Base-by-base conservation (phyloP, 148 eudicot species). In the Vaccinium macrocarpon region DNA sequence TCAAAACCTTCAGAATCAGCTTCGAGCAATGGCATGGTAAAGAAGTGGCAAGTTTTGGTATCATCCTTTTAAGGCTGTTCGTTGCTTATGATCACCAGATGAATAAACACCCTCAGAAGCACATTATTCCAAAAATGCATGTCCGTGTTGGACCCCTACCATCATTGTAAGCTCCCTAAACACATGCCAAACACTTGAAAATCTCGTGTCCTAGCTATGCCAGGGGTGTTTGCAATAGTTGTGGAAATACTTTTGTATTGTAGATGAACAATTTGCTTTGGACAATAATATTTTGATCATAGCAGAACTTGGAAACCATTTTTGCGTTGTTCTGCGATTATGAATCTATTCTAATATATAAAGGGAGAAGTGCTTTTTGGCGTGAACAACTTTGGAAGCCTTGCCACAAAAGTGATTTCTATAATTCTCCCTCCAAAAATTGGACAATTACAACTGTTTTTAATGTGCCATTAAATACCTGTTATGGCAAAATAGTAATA, bases 1-100 rank as follows among this genome's bases (percentile, higher is more conserved):
- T 21, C 27, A 75, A 75, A 21, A 42, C 78, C 52, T 46, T 42
- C 50, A 21, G 25, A 42, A 38, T 21, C 48, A 16, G 46, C 25
- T 21, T 29, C 66, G 79, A 68, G 73, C 66, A 12, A 73, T 73
- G 18, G 49, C 72, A 62, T 81, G 73, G 18, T n/a, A 21, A 57
- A 32, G 29, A 55, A 14, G 19, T 42, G 48, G 18, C 6, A 56
- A 23, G 55, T 52, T 21, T 38, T 71, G 52, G 8, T 2, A 27
- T 3, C 27, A 25, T 78, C 75, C 12, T 48, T 21, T 10, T 46
- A 53, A 16, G 53, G 78, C 48, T 42, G 23, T 48, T 53, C 9
- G 49, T 48, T 75, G 29, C 55, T 46, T 10, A 42, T 46, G 12
- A 1, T 15, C 49, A 74, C 2, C 8, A 15, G 75, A 73, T 18